Percentiles rank a stretch among this genome's conserved stretches.
Conservation (phyloP, 164 flowering plant genomes). For the Akebia trifoliata region DNA sequence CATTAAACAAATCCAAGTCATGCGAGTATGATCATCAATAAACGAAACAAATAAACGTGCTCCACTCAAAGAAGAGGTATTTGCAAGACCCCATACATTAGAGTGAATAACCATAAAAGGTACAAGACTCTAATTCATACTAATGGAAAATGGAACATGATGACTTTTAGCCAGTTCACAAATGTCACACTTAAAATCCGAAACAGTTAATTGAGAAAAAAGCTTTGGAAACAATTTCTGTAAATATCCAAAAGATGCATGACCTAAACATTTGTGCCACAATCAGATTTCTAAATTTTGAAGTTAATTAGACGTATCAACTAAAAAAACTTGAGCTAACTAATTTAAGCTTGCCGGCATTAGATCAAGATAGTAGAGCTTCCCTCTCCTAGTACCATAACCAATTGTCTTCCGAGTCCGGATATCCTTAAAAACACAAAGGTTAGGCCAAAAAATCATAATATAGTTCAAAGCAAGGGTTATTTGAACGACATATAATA, state of each 20-base stretch:
- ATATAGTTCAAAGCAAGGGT: conserved; percentile 8
- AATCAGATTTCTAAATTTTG: conserved; percentile 11
- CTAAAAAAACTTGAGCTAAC: conserved; percentile 2
- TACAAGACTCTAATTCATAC: conserved; percentile 5
- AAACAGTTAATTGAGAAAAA: conserved; percentile 2
- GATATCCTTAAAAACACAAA: conserved; percentile 3
- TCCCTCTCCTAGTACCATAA: conserved; percentile 11
- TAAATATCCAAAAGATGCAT: conserved; percentile 24
- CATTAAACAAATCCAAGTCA: conserved; percentile 14
- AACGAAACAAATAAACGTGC: conserved; percentile 12
- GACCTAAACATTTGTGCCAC: conserved; percentile 13
- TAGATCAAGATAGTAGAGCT: conserved; percentile 8
- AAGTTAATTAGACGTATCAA: not conserved
- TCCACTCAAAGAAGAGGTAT: not conserved
- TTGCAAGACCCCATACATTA: conserved; percentile 14
- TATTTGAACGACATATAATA: conserved; percentile 13
- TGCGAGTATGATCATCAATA: conserved; percentile 13
- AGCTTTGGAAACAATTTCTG: conserved; percentile 10
- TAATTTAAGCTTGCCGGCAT: conserved; percentile 1
- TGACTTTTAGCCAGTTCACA: conserved; percentile 13
- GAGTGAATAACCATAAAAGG: conserved; percentile 19
- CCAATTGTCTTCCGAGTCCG: conserved; percentile 7
- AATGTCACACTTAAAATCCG: not conserved
- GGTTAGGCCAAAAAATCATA: conserved; percentile 11
- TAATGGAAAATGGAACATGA: conserved; percentile 6